These are phyloP conservation scores for Sphagnum fallax DNA, from an alignment of 228 moss, liverwort and hornwort species.

Conservation along the genomic window DNA sequence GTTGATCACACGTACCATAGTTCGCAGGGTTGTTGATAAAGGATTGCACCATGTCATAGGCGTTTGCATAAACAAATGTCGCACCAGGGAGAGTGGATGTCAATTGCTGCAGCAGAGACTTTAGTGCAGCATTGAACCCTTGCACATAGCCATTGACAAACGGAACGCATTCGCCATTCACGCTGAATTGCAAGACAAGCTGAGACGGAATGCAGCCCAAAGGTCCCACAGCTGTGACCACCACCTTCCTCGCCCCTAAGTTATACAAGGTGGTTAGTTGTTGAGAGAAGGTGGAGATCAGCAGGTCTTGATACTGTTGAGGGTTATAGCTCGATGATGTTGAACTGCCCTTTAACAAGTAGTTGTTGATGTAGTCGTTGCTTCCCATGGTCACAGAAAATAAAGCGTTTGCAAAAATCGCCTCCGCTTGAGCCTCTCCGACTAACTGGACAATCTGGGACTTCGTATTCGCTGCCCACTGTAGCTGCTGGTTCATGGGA, in stretches of 20 bases:
- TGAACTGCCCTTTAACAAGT: conserved; percentile 27
- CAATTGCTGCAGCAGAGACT: conserved; percentile 15
- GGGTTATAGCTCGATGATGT: conserved; percentile 34
- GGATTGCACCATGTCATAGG: conserved; percentile 17
- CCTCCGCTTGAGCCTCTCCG: conserved; percentile 21
- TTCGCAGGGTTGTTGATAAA: conserved; percentile 27
- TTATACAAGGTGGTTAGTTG: conserved; percentile 39
- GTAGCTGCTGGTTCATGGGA: conserved; percentile 32
- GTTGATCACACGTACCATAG: conserved; percentile 21
- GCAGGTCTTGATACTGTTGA: conserved; percentile 33
- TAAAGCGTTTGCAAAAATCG: conserved; percentile 33
- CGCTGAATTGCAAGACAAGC: conserved; percentile 27
- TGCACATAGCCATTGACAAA: conserved; percentile 37
- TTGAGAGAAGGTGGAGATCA: conserved; percentile 28
- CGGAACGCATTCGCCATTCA: conserved; percentile 39
- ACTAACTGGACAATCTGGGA: conserved; percentile 21
- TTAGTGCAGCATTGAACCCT: conserved; percentile 43
- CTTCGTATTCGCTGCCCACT: conserved; percentile 27
- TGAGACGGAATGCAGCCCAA: conserved; percentile 69
- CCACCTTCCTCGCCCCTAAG: conserved; percentile 42
- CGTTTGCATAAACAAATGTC: conserved; percentile 31
- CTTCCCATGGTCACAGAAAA: conserved; percentile 43
- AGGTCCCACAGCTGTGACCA: conserved; percentile 34
- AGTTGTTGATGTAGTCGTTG: conserved; percentile 77
- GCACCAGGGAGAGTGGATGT: conserved; percentile 36